Evolutionary conservation across 1,139 yeast species (phyloP), one percentile per base, ranked within the genome.

Genomic region (Suhomyces chickasaworum): DNA sequence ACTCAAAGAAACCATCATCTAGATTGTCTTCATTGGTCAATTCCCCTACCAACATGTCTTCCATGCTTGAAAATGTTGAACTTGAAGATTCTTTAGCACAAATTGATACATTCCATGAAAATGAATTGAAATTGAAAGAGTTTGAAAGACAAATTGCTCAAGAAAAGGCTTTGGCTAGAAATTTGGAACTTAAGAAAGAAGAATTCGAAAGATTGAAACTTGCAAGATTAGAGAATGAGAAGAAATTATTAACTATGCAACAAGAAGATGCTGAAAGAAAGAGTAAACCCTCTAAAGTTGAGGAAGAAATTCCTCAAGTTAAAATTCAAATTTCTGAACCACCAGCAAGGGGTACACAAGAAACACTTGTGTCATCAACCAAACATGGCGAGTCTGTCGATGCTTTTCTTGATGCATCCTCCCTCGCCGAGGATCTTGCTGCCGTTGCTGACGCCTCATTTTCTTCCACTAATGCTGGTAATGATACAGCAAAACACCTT

Each of bases 101-200:
- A 25, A 41, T 45, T 10, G 53, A 50, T 29, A 46, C 45, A n/a
- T 23, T 43, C 13, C 57, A 52, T 18, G 59, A 52, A 18, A 52
- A 52, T 16, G 56, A 58, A 36, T 44, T 64, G 39, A 67, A 53
- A 38, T 49, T 55, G 32, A 64, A 60, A 39, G 59, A 57, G 32
- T 45, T 59, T 18, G 50, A 53, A 21, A 48, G 48, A 33, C 59
- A 61, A 42, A 50, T 72, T 23, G 65, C 64, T 20, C 55, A 63
- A 37, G 76, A 72, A 53, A 66, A 63, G 55, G 53, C 54, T 18
- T 50, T 66, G 43, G 70, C 71, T 9, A 55, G 41, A 30, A 60
- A 63, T 34, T 57, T 62, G 50, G 61, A 56, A 34, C 45, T 42
- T 10, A 54, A 59, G 50, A 58, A 56, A 30, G 33, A 43, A 22